Evolutionary conservation across 75 land plant genomes (phyloP).

Genomic region (Pinus taeda): DNA sequence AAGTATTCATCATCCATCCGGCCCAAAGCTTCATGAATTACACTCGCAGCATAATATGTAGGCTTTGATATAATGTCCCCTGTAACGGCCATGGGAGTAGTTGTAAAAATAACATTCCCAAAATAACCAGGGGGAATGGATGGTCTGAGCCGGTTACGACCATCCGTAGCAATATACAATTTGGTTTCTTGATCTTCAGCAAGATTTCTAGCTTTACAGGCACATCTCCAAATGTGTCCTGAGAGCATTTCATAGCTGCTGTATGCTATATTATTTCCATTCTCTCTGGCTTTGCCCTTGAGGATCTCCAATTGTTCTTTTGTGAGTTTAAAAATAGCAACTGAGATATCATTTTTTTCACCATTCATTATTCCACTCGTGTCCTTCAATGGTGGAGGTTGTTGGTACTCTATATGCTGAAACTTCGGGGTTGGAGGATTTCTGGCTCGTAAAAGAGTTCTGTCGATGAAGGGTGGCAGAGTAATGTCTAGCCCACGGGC

Average conservation of each 20-base stretch:
- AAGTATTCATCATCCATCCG: slow-evolving; percentile 31
- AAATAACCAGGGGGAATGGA: slow-evolving; percentile 65
- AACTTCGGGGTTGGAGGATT: slow-evolving; percentile 66
- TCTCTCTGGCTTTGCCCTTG: slow-evolving; percentile 40
- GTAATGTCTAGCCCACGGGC: slow-evolving; percentile 49
- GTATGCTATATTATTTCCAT: slow-evolving; percentile 26
- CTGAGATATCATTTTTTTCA: slow-evolving; percentile 12
- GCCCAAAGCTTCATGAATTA: slow-evolving; percentile 24
- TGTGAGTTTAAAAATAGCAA: slow-evolving; percentile 42
- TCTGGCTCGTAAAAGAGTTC: slow-evolving; percentile 67
- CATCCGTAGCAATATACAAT: slow-evolving; percentile 71
- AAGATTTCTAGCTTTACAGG: slow-evolving; percentile 56
- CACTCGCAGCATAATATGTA: slow-evolving; percentile 14
- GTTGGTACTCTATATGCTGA: slow-evolving; percentile 74
- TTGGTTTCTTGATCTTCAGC: slow-evolving; percentile 48
- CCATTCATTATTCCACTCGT: background rate
- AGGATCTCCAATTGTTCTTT: slow-evolving; percentile 34
- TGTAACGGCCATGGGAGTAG: slow-evolving; percentile 51
- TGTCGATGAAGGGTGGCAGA: slow-evolving; percentile 70
- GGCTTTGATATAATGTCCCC: slow-evolving; percentile 49
- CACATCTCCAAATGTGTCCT: slow-evolving; percentile 75
- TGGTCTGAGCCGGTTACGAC: slow-evolving; percentile 55
- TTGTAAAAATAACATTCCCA: slow-evolving; percentile 71
- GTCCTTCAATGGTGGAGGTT: slow-evolving; percentile 43
- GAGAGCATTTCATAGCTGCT: slow-evolving; percentile 80